Base-by-base conservation (phyloP, 2,329 filamentous ascomycete genomes). In the Trichoderma brevicompactum region DNA sequence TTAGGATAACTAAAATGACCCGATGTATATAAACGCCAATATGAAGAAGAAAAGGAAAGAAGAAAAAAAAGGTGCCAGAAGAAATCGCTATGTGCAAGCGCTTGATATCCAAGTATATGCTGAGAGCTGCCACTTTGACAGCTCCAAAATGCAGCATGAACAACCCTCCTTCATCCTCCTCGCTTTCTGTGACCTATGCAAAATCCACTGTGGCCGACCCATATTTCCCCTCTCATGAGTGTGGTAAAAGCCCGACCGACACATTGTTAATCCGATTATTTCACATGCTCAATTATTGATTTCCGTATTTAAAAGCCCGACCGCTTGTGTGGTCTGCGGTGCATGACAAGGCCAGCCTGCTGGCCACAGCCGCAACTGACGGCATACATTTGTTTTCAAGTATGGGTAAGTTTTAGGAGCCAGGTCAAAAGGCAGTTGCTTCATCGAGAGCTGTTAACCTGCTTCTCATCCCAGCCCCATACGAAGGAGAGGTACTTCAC, bases 401-500 rank as follows among this genome's bases (percentile, higher is more conserved):
- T 8, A n/a, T 38, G 50, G 40, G 32, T n/a, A 38, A 36, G 38
- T 4, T 10, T 23, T 7, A 28, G 8, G 32, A 46, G 12, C 32
- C 23, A 38, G 13, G 19, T 23, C 36, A 58, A 46, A 54, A 46
- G 34, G 38, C 13, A 36, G 10, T 28, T 8, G 8, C 13, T 32
- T 62, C 43, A 65, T 48, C 19, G 32, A 19, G 58, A 62, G 36
- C n/a, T 23, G 7, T 48, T 61, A 48, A 61, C 62, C 28, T 64
- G 43, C 41, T 73, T 69, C n/a, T 92, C 88, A 69, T 95, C 89
- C 95, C 95, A 99, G 66, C 94, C 95, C 95, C 95, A 99, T 49
- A 99, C 95, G 72, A 95, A 93, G 67, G 89, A 88, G 66, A 99
- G 85, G 79, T 97, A 99, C 73, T 93, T 91, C 70, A 88, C 88